These are phyloP conservation scores for Aspergillus conjunctus DNA, from an alignment of 495 filamentous ascomycete genomes.

Conservation along the genomic window DNA sequence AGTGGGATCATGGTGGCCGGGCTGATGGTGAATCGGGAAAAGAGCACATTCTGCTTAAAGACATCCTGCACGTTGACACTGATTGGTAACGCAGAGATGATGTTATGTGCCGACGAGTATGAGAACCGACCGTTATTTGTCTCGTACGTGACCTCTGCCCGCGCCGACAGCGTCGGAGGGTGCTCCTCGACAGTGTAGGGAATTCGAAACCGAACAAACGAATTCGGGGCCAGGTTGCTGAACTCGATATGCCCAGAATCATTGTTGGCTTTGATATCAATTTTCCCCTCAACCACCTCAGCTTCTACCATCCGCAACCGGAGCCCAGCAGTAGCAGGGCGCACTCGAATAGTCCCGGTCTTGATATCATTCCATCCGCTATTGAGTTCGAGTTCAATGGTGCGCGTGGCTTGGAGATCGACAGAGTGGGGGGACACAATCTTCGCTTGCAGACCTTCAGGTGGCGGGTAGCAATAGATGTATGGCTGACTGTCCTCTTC, in stretches of 20 bases:
- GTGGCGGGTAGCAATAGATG: conserved; percentile 54
- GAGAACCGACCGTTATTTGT: conserved; percentile 73
- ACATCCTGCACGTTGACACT: conserved; percentile 96
- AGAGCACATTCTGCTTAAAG: conserved; percentile 81
- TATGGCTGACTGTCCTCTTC: conserved; percentile 42
- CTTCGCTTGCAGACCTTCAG: conserved; percentile 51
- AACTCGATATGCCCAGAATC: conserved; percentile 72
- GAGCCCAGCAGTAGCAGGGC: conserved; percentile 83
- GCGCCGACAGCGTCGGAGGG: conserved; percentile 68
- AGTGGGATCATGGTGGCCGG: conserved; percentile 75
- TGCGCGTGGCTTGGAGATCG: conserved; percentile 74
- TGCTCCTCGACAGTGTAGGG: conserved; percentile 87
- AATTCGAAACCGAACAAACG: conserved; percentile 60
- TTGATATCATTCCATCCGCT: conserved; percentile 78
- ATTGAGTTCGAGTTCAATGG: conserved; percentile 70
- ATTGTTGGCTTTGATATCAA: conserved; percentile 56
- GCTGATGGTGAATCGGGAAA: conserved; percentile 86
- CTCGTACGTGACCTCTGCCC: conserved; percentile 74
- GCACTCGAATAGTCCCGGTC: conserved; percentile 68
- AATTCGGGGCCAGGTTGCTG: conserved; percentile 49
- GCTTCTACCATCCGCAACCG: conserved; percentile 76
- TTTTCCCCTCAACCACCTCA: conserved; percentile 55
- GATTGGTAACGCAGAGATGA: conserved; percentile 74
- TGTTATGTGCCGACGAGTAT: conserved; percentile 62
- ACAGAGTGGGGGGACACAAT: conserved; percentile 51